Base-by-base conservation (phyloP, 768 basidiomycete genomes). In the Cystobasidium ongulense region DNA sequence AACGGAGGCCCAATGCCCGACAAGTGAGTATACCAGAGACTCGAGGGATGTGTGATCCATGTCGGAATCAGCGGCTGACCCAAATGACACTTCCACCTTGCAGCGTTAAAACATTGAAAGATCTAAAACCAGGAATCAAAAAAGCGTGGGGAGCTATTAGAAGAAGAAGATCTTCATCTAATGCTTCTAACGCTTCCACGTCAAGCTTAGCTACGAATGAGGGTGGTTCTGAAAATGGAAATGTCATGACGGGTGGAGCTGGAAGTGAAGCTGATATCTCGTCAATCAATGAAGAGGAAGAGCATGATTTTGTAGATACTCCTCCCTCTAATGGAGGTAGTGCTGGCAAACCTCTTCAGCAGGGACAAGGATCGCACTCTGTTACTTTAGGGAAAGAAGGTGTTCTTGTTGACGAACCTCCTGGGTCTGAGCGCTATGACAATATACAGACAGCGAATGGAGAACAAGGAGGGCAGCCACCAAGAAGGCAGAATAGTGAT, bases 21-120 rank as follows among this genome's bases (percentile, higher is more conserved):
- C 29, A 67, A 67, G 65, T 67, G 27, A 39, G 65, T 67, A 29
- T 41, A 13, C 35, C 31, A n/a, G 13, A 33, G 11, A 33, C 41
- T 11, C 23, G 4, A 21, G 11, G 21, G 4, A 63, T 31, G 11
- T n/a, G 35, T 10, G 4, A 36, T 29, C 36, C 25, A 29, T 61
- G n/a, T 15, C 46, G 46, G 46, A 15, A n/a, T 50, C 46, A n/a
- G 15, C 15, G 46, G 46, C 15, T 50, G 15, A n/a, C 46, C n/a
- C 15, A 50, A n/a, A n/a, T n/a, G n/a, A n/a, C n/a, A n/a, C n/a
- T n/a, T n/a, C n/a, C 25, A 17, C 63, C 18, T 13, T 8, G 31
- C 68, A 71, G 68, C 54, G 68, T 71, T 17, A 71, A 71, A 36
- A 71, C 68, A 23, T 52, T 71, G 17, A 36, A 71, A 36, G 68